Conservation (phyloP, 2,329 filamentous ascomycete genomes). For the Penicillium nordicum region DNA sequence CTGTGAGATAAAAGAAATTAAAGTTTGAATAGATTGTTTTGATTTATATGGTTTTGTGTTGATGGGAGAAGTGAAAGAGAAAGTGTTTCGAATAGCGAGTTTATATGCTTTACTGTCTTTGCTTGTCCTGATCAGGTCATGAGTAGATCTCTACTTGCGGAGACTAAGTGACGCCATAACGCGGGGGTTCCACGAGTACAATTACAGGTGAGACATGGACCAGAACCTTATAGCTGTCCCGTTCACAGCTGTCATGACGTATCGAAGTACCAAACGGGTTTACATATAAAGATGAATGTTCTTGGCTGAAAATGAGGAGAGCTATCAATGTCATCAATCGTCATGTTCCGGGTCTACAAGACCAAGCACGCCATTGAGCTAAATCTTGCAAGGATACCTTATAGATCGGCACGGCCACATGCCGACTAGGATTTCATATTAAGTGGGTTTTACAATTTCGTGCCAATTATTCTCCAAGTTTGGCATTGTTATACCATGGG, state of each 20-base stretch:
- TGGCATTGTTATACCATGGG: background rate
- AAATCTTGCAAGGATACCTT: background rate
- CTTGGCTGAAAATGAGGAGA: background rate
- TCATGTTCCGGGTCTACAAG: slow-evolving; percentile 13
- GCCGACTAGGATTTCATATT: background rate
- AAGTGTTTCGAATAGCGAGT: background rate
- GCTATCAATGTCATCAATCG: slow-evolving; percentile 16
- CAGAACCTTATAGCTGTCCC: background rate
- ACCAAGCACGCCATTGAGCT: slow-evolving; percentile 10
- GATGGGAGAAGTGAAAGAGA: background rate
- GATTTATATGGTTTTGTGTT: background rate
- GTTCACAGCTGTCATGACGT: slow-evolving; percentile 18
- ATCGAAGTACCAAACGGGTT: slow-evolving; percentile 9
- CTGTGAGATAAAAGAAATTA: background rate
- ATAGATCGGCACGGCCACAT: background rate
- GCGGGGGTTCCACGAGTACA: slow-evolving; percentile 4
- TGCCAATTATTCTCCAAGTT: background rate
- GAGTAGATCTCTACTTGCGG: background rate
- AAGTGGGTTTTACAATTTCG: background rate
- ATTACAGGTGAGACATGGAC: background rate
- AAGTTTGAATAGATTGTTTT: background rate
- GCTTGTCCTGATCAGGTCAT: background rate
- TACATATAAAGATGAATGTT: background rate
- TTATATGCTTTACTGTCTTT: slow-evolving; percentile 11
- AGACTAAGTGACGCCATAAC: slow-evolving; percentile 19